A percentile compares a stretch with the other conserved stretches of the same genome.
phyloP scores from a whole-genome alignment of 495 filamentous ascomycete species.

The Trichoderma erinaceum region DNA sequence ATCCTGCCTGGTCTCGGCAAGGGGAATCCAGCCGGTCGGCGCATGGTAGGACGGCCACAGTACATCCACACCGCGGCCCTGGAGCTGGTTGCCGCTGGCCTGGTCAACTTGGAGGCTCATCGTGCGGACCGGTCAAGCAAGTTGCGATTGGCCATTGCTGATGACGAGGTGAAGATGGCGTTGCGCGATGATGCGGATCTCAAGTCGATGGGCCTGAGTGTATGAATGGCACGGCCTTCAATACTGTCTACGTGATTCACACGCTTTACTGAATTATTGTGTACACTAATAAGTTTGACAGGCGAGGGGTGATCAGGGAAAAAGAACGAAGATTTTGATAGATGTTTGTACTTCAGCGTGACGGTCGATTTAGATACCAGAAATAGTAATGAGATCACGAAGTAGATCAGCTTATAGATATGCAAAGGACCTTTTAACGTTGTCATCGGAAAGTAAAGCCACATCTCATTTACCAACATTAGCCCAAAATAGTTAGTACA shows the following conservation, averaged over 20 bases:
- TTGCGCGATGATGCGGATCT: conserved; percentile 85
- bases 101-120: conserved; percentile 72
- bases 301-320: background rate
- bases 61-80: conserved; percentile 51
- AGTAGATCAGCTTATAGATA: too few relatives aligned
- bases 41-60: background rate
- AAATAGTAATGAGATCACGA: background rate
- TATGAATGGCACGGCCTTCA: conserved; percentile 24
- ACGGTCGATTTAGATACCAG: background rate
- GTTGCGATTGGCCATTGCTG: conserved; percentile 74
- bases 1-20: conserved; percentile 17
- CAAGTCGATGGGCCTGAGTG: conserved; percentile 55
- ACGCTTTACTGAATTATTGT: background rate
- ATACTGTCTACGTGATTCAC: background rate
- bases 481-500: background rate
- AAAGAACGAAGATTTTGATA: background rate
- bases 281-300: background rate
- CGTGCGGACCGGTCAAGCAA: conserved; percentile 80
- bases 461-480: background rate
- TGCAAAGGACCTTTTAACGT: too few relatives aligned
- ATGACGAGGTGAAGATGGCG: conserved; percentile 84
- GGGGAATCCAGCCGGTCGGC: conserved; percentile 6
- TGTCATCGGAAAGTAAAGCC: too few relatives aligned
- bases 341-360: background rate
- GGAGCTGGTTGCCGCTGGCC: conserved; percentile 78